Evolutionary conservation across 2,329 filamentous ascomycete species (phyloP), one percentile per base, ranked within the genome.

Genomic region (Trichoderma sp.): DNA sequence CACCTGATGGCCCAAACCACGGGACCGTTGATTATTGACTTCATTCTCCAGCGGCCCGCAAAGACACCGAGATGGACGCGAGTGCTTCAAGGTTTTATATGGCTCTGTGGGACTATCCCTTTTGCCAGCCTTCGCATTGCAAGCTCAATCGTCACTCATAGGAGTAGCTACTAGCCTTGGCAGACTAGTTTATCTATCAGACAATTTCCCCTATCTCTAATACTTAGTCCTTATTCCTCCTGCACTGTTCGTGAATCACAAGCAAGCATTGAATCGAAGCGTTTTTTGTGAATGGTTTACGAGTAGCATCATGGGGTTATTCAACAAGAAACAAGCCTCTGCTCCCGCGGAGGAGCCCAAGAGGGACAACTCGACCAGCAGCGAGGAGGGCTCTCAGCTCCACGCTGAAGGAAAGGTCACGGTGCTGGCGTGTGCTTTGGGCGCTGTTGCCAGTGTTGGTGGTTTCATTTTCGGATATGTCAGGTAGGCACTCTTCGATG

Each of bases 21-120:
- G 63, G 63, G 40, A 59, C 55, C 63, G 40, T 21, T 49, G 29
- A 37, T 19, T 57, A 33, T 65, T 29, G n/a, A n/a, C 4, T n/a
- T 27, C 29, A 8, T 67, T 58, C 63, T 67, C 63, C 53, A 65
- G 37, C 16, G 63, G 63, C 63, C 63, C 63, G 63, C 63, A 67
- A 67, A 67, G 63, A 47, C 63, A 59, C 63, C 63, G 63, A 67
- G 63, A 67, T 67, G 63, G 53, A 67, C 63, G 63, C 63, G 63
- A 67, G 29, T 13, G 53, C 63, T 35, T 43, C 63, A 57, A 58
- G 63, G 37, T 67, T 58, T 67, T 58, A 56, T 58, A 59, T 58
- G 40, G 40, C 40, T 6, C 47, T 52, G 53, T 59, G 63, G 63
- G 40, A 67, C 63, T 67, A 35, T 67, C 55, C 55, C 55, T 35